These are phyloP conservation scores for Penicillium antarcticum DNA, from an alignment of 495 filamentous ascomycete species.

Conservation along the genomic window DNA sequence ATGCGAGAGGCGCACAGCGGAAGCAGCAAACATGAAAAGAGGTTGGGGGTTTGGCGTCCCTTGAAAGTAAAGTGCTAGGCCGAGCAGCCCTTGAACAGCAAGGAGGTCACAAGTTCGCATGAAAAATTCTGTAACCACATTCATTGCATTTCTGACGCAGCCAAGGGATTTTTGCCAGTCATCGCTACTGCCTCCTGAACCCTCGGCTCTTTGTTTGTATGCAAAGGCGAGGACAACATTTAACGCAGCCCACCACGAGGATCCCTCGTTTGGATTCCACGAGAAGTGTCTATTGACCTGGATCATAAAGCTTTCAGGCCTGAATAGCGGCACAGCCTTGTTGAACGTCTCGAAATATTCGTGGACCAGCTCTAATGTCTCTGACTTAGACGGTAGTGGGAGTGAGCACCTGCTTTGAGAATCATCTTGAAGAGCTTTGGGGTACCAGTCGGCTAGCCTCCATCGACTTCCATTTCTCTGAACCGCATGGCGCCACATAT, in stretches of 20 bases:
- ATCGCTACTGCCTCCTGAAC: background rate
- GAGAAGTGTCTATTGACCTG: constrained; percentile 15
- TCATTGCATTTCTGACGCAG: constrained; percentile 20
- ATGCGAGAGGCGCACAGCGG: constrained; percentile 18
- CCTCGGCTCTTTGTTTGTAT: constrained; percentile 16
- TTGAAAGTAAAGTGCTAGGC: constrained; percentile 20
- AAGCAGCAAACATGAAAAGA: constrained; percentile 16
- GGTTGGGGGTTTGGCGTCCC: constrained; percentile 21
- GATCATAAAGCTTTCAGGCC: constrained; percentile 1
- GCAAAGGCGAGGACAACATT: constrained; percentile 21
- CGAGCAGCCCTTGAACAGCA: constrained; percentile 18
- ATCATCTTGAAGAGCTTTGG: constrained; percentile 9
- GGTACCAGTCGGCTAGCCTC: constrained; percentile 13
- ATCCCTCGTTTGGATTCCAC: constrained; percentile 18
- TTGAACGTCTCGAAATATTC: constrained; percentile 17
- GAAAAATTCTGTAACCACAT: constrained; percentile 14
- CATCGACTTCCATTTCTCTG: background rate
- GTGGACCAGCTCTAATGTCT: constrained; percentile 5
- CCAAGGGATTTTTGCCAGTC: constrained; percentile 14
- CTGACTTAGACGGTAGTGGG: constrained; percentile 5
- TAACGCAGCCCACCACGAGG: constrained; percentile 19
- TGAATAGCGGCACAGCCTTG: constrained; percentile 7
- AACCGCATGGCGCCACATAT: background rate
- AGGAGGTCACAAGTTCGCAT: constrained; percentile 14
- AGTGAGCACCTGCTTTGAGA: constrained; percentile 11